Base-by-base conservation (phyloP, 1,139 yeast species). In the Saccharomyces pastorianus region DNA sequence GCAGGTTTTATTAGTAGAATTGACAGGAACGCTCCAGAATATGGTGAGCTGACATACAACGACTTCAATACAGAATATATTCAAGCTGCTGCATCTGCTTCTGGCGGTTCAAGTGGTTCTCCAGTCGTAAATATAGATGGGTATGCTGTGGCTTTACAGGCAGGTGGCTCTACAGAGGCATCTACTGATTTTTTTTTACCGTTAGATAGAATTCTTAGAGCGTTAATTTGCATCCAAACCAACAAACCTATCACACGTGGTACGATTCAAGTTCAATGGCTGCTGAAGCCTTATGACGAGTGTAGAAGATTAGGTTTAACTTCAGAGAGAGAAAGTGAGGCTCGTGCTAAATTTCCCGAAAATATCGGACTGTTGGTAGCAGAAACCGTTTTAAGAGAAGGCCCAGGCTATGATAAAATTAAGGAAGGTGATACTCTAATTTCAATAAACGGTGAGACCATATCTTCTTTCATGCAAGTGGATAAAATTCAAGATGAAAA, bases 31-130 rank as follows among this genome's bases (percentile, higher is more conserved):
- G 95, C 97, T 3, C 98, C 98, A 2, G 96, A 88, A 59, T 91
- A 91, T 68, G 97, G 97, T 47, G 83, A 83, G 20, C 75, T 87
- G 63, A 84, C 95, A n/a, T 91, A 90, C 69, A 89, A 88, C 66
- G 98, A 91, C 73, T 91, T 90, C 77, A 91, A 91, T 69, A 91
- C 97, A 0, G 96, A 89, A 70, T 91, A 91, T 71, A 89, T 90
- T 57, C 97, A 91, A 71, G 98, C 97, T 1, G 96, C 97, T 14
- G 96, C 97, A 0, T 81, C 91, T 61, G 96, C 97, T 0, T 85
- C 96, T 9, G 97, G 97, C 44, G 97, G 97, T 0, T 89, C 96
- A 1, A 85, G 95, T 52, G 98, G 98, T 4, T 89, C 96, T 2
- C 97, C 98, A 0, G 98, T 91, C 25, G 95, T 91, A 7, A 72